A percentile compares a stretch with the other conserved stretches of the same genome.
Evolutionary conservation across 2,329 filamentous ascomycete genomes (phyloP).

Genomic region (Calonectria honghensis): DNA sequence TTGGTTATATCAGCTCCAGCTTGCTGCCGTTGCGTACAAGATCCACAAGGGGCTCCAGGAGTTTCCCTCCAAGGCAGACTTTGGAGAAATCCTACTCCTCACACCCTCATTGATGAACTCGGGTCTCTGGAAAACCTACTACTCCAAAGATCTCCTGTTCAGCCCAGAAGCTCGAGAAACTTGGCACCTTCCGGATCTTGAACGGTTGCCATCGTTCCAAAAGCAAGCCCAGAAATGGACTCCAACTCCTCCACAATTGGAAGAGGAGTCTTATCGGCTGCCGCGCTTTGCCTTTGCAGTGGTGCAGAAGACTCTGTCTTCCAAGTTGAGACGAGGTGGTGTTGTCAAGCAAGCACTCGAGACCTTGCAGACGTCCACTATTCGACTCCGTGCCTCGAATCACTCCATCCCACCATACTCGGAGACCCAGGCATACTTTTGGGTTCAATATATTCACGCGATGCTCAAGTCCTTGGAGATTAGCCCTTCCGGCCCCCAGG

Average conservation of each 20-base stretch:
- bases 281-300: slow-evolving; percentile 58
- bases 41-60: slow-evolving; percentile 29
- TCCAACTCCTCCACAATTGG: background rate
- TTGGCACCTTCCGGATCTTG: slow-evolving; percentile 58
- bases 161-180: slow-evolving; percentile 52
- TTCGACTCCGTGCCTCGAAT: slow-evolving; percentile 47
- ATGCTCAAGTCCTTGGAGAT: slow-evolving; percentile 44
- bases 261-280: slow-evolving; percentile 47
- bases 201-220: slow-evolving; percentile 52
- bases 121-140: slow-evolving; percentile 57
- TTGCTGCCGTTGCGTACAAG: slow-evolving; percentile 55
- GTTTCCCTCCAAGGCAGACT: slow-evolving; percentile 47
- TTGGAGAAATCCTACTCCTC: slow-evolving; percentile 51
- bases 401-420: slow-evolving; percentile 54
- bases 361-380: slow-evolving; percentile 51
- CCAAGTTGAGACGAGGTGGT: slow-evolving; percentile 47
- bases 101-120: slow-evolving; percentile 56
- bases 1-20: slow-evolving; percentile 60
- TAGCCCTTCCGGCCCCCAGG: background rate
- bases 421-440: slow-evolving; percentile 59
- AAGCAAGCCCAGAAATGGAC: background rate
- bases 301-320: slow-evolving; percentile 51
- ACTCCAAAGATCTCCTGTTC: slow-evolving; percentile 59
- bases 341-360: slow-evolving; percentile 55
- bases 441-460: slow-evolving; percentile 55